Evolutionary conservation across 139 green algal species (phyloP), one percentile per base, ranked within the genome.

Genomic region (Closterium sp.): DNA sequence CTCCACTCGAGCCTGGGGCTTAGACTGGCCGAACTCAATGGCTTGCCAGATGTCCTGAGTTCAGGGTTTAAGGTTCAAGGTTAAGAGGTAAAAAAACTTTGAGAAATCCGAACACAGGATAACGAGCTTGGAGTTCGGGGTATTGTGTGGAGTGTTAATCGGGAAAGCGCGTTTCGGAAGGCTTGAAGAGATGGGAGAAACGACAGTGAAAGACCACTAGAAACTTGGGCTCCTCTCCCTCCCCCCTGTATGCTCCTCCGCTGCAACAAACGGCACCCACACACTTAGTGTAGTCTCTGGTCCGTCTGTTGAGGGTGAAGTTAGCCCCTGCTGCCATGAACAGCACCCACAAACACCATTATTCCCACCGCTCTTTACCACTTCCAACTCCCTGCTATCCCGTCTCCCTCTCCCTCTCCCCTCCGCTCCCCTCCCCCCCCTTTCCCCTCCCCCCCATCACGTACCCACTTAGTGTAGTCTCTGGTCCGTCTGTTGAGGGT

Each of bases 21-120:
- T 93, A 31, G 90, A 93, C 66, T 93, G 90, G n/a, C 90, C 90
- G 38, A 93, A 93, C 84, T 93, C 90, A 33, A 93, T 91, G 64
- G 87, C 87, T 88, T 93, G 87, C 90, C 90, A 93, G 31, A 93
- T 91, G 88, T 93, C 90, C 89, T 92, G 89, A 5, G 8, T 16
- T 31, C 12, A 28, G 55, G 16, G 16, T 3, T 76, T 10, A 86
- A 23, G 83, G n/a, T 33, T 25, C 64, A 16, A 16, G 83, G 9
- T 32, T 76, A 2, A 90, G 87, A 88, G 34, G 10, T n/a, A 76
- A 88, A 88, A 30, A 25, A 88, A 88, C n/a, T n/a, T n/a, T n/a
- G n/a, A n/a, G n/a, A n/a, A n/a, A n/a, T n/a, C n/a, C n/a, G n/a
- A n/a, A n/a, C n/a, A n/a, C n/a, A n/a, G n/a, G n/a, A n/a, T n/a